Evolutionary conservation across 2,329 filamentous ascomycete species (phyloP), one percentile per base, ranked within the genome.

Genomic region (Penicillium sp.): DNA sequence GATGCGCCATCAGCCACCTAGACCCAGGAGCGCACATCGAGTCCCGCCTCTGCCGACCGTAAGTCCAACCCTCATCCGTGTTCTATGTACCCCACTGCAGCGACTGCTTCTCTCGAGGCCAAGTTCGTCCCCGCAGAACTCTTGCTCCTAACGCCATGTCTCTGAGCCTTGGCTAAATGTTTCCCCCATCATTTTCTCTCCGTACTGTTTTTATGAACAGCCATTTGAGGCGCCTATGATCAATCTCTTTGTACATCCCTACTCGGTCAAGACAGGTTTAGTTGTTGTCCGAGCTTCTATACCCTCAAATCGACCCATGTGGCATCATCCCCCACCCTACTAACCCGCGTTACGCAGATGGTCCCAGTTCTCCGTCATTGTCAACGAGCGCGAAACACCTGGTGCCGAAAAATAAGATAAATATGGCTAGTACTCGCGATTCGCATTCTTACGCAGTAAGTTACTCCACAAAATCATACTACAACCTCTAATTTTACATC

Each of bases 391-490:
- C 69, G 68, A 66, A 64, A 71, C 49, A 70, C 61, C 55, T 63
- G 57, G 66, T 66, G 67, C 57, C 58, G 62, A 60, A 66, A 63
- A 67, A 58, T 62, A 62, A 67, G 70, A 41, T 70, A 69, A 76
- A 74, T 44, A 78, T 78, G 76, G 66, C 73, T 63, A 77, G 74
- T 66, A 77, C 75, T 66, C 76, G 76, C 63, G 76, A 78, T 70
- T 76, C 73, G 51, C 76, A 78, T 64, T 76, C 76, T 53, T 78
- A 75, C 65, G 76, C 76, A 69, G 76, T 78, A 71, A 70, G 75
- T 74, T 49, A 46, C n/a, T 17, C 13, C n/a, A 15, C 9, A 35
- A 17, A 50, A 23, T 11, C 35, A 41, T 7, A 19, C 41, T 29
- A 9, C n/a, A 31, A 23, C 26, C 29, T 55, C 58, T 67, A 55